Evolutionary conservation across 768 basidiomycete genomes (phyloP).

Genomic region (Lactifluus subvellereus): DNA sequence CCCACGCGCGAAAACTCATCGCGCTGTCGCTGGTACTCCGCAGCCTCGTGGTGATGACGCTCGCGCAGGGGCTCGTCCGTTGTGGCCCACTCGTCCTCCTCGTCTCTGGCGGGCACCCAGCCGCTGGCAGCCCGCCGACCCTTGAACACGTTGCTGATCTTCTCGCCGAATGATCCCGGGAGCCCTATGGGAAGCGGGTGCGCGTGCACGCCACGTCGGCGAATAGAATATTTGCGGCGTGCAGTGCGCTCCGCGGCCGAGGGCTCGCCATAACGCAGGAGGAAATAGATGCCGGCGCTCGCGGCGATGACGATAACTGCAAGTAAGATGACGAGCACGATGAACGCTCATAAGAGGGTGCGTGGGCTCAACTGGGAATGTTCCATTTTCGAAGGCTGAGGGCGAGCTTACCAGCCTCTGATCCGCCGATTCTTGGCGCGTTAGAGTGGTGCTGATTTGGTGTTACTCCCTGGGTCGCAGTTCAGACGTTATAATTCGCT

Average conservation of each 20-base stretch:
- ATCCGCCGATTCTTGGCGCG: conserved; percentile 20
- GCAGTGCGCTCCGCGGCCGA: conserved; percentile 37
- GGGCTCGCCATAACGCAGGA: conserved; percentile 47
- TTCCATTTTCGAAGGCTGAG: neutral
- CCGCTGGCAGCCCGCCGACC: conserved; percentile 17
- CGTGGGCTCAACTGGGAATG: neutral
- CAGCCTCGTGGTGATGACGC: neutral
- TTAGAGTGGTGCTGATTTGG: neutral
- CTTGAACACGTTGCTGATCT: conserved; percentile 20
- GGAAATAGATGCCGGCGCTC: conserved; percentile 48
- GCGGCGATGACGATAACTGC: conserved; percentile 47
- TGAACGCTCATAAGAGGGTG: conserved; percentile 36
- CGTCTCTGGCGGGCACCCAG: conserved; percentile 20
- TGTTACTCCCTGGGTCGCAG: neutral
- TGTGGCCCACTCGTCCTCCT: conserved; percentile 17
- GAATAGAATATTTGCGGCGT: conserved; percentile 25
- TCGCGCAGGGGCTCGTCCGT: conserved; percentile 17
- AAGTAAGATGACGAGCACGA: conserved; percentile 53
- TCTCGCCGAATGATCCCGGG: conserved; percentile 21
- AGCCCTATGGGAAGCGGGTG: conserved; percentile 24
- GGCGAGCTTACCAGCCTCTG: conserved; percentile 16
- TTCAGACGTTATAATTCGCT: neutral
- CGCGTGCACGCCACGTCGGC: conserved; percentile 6
- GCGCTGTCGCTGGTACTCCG: neutral
- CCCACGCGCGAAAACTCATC: conserved; percentile 3